Evolutionary conservation across 495 filamentous ascomycete genomes (phyloP), one percentile per base, ranked within the genome.

Genomic region (Rhizodiscina lignyota): DNA sequence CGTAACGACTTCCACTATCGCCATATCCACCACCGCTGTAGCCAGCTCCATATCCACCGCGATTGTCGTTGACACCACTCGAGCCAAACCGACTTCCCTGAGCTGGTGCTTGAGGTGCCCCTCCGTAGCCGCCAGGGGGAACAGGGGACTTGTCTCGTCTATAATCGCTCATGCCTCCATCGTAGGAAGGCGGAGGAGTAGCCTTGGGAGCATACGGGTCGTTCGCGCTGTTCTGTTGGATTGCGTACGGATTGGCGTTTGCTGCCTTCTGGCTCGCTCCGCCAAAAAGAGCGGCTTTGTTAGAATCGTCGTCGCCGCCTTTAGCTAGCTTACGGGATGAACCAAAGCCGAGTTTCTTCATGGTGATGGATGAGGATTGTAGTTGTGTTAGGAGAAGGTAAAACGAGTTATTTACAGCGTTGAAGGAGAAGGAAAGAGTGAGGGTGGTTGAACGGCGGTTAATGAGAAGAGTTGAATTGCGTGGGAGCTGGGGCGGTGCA

Each of bases 91-190:
- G 5, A 17, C n/a, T 28, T n/a, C n/a, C n/a, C 8, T 37, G 23
- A 38, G 34, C 16, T 41, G 36, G 21, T 15, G 19, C 37, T 35
- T 27, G 13, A 13, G 8, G 32, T 5, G 46, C 48, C 3, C 37
- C 42, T 10, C 49, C 45, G 18, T 54, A 53, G 2, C 51, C 56
- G 1, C 46, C 49, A 10, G 38, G 30, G 12, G 52, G 50, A 10
- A 53, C 48, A 11, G 56, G 51, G 10, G 32, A 38, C 44, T 60
- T 60, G 16, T 60, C 50, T n/a, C 34, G 42, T 34, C 38, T 38
- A n/a, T 23, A 37, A 35, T 32, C 40, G 21, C 26, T 33, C 13
- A 34, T 28, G 36, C 19, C 21, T 2, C 21, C 34, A 21, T 37
- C 31, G 16, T 46, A 37, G 27, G 43, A 20, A 10, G 34, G 38